These are phyloP conservation scores for Kodamaea suecica DNA, from an alignment of 1,139 yeast genomes.

Conservation along the genomic window DNA sequence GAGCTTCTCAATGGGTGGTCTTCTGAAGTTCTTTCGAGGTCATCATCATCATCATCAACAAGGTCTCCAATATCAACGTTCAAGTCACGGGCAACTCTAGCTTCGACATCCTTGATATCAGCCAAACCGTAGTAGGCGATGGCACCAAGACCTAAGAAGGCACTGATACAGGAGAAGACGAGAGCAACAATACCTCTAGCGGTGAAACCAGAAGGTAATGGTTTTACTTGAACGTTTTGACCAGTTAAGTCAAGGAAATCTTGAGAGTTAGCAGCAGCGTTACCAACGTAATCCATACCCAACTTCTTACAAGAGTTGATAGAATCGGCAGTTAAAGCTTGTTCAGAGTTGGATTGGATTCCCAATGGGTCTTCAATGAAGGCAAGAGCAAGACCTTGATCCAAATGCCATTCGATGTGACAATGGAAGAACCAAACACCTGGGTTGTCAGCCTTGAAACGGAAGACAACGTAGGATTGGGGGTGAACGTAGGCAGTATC, in stretches of 20 bases:
- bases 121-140: constrained; percentile 79
- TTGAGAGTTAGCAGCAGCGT: constrained; percentile 76
- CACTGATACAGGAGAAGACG: constrained; percentile 74
- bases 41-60: constrained; percentile 16
- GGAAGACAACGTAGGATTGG: constrained; percentile 61
- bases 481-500: constrained; percentile 67
- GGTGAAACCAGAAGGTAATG: constrained; percentile 85
- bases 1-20: constrained; percentile 2
- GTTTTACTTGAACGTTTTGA: constrained; percentile 60
- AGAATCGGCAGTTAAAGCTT: constrained; percentile 41
- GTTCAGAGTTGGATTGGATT: constrained; percentile 50
- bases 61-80: constrained; percentile 38
- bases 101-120: constrained; percentile 61
- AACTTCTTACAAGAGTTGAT: constrained; percentile 18
- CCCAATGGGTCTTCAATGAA: constrained; percentile 55
- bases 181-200: constrained; percentile 86
- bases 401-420: constrained; percentile 64
- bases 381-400: constrained; percentile 55
- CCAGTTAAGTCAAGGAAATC: constrained; percentile 68
- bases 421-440: constrained; percentile 69
- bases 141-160: constrained; percentile 71
- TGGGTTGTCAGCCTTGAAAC: constrained; percentile 58
- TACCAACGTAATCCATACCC: constrained; percentile 45
- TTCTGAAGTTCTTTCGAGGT: constrained; percentile 7
- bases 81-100: constrained; percentile 50